These are phyloP conservation scores for Backusella liffmaniae DNA, from an alignment of 192 early-diverging fungal species.

Conservation along the genomic window DNA sequence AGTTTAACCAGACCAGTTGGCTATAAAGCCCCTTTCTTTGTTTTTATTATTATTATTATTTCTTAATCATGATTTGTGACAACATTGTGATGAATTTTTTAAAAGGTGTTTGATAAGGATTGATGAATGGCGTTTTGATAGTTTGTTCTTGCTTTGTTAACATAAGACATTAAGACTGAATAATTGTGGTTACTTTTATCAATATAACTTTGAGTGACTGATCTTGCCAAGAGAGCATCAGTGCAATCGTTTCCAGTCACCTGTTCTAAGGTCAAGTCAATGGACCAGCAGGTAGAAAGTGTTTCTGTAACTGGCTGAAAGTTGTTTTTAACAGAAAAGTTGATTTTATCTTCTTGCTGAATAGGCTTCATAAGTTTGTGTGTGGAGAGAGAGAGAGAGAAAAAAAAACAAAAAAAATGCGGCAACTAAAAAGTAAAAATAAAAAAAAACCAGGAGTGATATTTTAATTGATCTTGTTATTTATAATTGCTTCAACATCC, in stretches of 20 bases:
- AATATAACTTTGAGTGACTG: neutral
- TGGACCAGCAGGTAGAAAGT: neutral
- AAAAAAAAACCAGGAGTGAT: neutral
- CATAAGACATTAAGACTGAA: neutral
- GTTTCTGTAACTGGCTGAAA: neutral
- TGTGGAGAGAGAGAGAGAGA: neutral
- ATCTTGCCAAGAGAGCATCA: neutral
- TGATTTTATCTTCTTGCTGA: neutral
- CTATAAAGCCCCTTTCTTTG: neutral
- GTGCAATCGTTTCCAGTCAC: neutral
- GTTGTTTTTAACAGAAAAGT: conserved; percentile 2
- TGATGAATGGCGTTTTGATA: conserved; percentile 2
- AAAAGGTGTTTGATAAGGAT: neutral
- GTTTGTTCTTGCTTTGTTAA: neutral
- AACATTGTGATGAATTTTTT: neutral
- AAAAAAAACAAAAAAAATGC: neutral
- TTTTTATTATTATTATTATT: neutral
- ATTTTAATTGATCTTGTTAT: neutral
- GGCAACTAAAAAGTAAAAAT: neutral
- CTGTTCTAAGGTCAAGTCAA: neutral
- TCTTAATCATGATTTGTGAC: neutral
- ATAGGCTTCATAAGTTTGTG: neutral
- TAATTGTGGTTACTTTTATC: neutral
- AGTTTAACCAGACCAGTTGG: no score
- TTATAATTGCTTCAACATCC: neutral